These are phyloP conservation scores for Cordia subcordata DNA, from an alignment of 257 asterid species.

Conservation along the genomic window DNA sequence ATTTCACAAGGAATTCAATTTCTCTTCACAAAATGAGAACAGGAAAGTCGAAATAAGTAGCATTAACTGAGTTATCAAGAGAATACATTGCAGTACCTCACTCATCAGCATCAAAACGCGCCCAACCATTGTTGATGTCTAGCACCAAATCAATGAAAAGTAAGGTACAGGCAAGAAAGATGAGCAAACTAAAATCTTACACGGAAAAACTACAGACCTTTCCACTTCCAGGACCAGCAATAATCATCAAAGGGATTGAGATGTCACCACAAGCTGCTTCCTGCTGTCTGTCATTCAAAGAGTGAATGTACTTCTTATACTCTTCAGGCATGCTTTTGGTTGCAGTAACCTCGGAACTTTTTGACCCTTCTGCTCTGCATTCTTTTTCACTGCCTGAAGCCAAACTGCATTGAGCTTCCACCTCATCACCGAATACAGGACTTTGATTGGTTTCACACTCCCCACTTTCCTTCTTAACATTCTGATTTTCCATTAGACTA, in stretches of 20 bases:
- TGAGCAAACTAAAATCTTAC: constrained; percentile 11
- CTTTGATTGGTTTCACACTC: constrained; percentile 21
- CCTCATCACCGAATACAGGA: constrained; percentile 20
- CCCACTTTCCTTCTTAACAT: constrained; percentile 25
- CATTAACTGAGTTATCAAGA: constrained; percentile 2
- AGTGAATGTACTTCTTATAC: constrained; percentile 55
- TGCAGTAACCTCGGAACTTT: constrained; percentile 21
- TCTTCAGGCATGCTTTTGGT: constrained; percentile 68
- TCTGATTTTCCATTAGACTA: constrained; percentile 22
- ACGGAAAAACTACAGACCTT: constrained; percentile 49
- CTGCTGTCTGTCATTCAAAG: constrained; percentile 80
- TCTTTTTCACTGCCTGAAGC: constrained; percentile 26
- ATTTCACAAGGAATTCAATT: neutral
- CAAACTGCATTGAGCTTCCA: constrained; percentile 25
- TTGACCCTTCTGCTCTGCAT: constrained; percentile 20
- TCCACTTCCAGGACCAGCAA: constrained; percentile 99
- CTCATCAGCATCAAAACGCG: constrained; percentile 79
- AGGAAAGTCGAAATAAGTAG: neutral
- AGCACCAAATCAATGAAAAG: constrained; percentile 29
- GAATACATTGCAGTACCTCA: constrained; percentile 39
- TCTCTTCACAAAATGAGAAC: neutral
- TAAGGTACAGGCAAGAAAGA: constrained; percentile 18
- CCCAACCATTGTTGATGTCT: constrained; percentile 99
- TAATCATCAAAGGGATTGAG: constrained; percentile 75
- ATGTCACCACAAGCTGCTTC: constrained; percentile 94